phyloP scores from a whole-genome alignment of 805 yeast genomes.

The Helenozyma rhizophorensis region DNA sequence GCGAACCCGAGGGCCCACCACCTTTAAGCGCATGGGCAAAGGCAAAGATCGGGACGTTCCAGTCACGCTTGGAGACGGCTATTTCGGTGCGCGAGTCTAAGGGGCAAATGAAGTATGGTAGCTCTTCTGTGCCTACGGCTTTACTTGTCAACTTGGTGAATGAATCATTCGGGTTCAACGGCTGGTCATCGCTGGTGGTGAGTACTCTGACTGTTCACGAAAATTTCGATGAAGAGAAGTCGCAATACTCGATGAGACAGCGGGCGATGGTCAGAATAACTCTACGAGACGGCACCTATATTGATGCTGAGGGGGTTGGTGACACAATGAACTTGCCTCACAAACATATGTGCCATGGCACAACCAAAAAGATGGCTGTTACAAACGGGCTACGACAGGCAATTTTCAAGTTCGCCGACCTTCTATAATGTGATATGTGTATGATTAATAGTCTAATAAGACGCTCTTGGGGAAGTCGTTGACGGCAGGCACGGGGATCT shows the following conservation, averaged over 20 bases:
- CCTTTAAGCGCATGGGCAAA: constrained; percentile 38
- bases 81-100: constrained; percentile 17
- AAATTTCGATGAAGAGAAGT: constrained; percentile 19
- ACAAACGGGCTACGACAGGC: constrained; percentile 44
- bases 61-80: constrained; percentile 40
- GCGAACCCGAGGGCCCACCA: neutral
- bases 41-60: constrained; percentile 43
- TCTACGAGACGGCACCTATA: constrained; percentile 42
- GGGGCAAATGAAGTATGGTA: constrained; percentile 1
- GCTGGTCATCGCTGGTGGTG: constrained; percentile 49
- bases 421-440: constrained; percentile 1
- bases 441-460: constrained; percentile 51
- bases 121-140: constrained; percentile 7
- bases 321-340: constrained; percentile 27
- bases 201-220: constrained; percentile 16
- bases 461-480: constrained; percentile 56
- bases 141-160: constrained; percentile 38
- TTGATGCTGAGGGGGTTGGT: constrained; percentile 38
- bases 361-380: constrained; percentile 45
- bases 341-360: constrained; percentile 30
- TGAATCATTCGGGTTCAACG: constrained; percentile 51
- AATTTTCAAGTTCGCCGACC: constrained; percentile 27
- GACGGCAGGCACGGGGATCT: constrained; percentile 67
- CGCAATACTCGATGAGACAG: constrained; percentile 19
- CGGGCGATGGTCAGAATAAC: constrained; percentile 30